Base-by-base conservation (phyloP, 164 flowering plant genomes). In the Berberis vulgaris region DNA sequence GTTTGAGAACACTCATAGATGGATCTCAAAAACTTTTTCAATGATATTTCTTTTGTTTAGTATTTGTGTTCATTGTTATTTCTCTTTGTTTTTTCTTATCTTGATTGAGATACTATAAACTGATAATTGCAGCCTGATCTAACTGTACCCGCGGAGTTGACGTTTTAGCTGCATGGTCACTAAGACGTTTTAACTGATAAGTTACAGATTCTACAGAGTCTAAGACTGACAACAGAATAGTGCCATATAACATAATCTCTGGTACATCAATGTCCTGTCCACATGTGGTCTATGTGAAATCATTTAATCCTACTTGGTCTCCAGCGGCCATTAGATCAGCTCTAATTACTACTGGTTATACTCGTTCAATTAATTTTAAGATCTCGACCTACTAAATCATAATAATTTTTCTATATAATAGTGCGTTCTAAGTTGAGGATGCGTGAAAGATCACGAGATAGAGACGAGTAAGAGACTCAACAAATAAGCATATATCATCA, bases 211-310 rank as follows among this genome's bases (percentile, higher is more conserved):
- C 74, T 2, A 59, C 79, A 0, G 67, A 68, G 11, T 7, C 45
- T 3, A 55, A 9, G 6, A 71, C 67, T 4, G 84, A 83, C 57
- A 67, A 9, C 1, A 47, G 83, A 53, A 41, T 68, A 1, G 76
- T 67, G 6, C 64, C 71, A 12, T 81, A 60, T 67, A 80, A 78
- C 54, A 75, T 83, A 1, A 63, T 77, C 5, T 81, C 85, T 4
- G 85, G 87, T 4, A 81, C 87, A 61, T 83, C 87, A 60, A 80
- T 80, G 87, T 38, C 87, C 45, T 81, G 83, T 69, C 85, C 87
- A 13, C 87, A 83, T 58, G 87, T 72, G 12, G 69, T 63, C 7
- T 66, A 59, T 52, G 58, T 66, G 4, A 66, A 66, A 52, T 59
- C 69, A 2, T 66, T 66, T 53, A 56, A 52, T 40, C 63, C 69